Evolutionary conservation across 1,284 basidiomycete species (phyloP).

Genomic region (Microbotryum violaceum): DNA sequence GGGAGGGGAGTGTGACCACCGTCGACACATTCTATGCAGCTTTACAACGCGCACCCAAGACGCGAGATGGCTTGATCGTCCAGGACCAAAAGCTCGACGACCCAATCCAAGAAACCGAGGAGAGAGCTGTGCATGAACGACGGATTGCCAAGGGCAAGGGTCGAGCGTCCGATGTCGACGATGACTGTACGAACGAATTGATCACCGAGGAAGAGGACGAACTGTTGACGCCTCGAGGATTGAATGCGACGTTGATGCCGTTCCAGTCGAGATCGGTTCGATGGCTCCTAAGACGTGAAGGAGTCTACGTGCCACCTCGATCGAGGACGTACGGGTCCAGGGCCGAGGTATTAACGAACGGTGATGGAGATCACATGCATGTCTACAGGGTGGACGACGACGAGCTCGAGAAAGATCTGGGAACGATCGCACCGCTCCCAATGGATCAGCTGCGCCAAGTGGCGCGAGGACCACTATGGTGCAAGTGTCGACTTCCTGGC

Average conservation of each 20-base stretch:
- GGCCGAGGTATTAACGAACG: neutral
- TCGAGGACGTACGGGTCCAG: constrained; percentile 2
- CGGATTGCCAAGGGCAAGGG: constrained; percentile 25
- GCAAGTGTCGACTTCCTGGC: constrained; percentile 5
- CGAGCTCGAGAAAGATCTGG: constrained; percentile 2
- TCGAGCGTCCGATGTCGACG: constrained; percentile 4
- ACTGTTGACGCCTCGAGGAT: constrained; percentile 12
- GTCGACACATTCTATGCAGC: constrained; percentile 25
- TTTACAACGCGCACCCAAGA: constrained; percentile 18
- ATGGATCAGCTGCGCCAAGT: neutral
- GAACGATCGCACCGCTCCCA: constrained; percentile 3
- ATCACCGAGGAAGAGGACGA: constrained; percentile 16
- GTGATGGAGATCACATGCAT: neutral
- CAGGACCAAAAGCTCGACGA: neutral
- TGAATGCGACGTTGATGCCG: constrained; percentile 26
- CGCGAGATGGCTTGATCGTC: constrained; percentile 4
- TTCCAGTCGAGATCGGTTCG: constrained; percentile 32
- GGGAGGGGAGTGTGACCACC: neutral
- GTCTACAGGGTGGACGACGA: neutral
- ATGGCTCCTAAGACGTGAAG: constrained; percentile 34
- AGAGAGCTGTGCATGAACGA: neutral
- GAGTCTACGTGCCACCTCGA: neutral
- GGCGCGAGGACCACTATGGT: constrained; percentile 27
- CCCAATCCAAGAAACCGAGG: constrained; percentile 1
- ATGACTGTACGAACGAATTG: neutral